These are phyloP conservation scores for Tetrahymena malaccensis DNA, from an alignment of 73 alveolate genomes.

Conservation along the genomic window DNA sequence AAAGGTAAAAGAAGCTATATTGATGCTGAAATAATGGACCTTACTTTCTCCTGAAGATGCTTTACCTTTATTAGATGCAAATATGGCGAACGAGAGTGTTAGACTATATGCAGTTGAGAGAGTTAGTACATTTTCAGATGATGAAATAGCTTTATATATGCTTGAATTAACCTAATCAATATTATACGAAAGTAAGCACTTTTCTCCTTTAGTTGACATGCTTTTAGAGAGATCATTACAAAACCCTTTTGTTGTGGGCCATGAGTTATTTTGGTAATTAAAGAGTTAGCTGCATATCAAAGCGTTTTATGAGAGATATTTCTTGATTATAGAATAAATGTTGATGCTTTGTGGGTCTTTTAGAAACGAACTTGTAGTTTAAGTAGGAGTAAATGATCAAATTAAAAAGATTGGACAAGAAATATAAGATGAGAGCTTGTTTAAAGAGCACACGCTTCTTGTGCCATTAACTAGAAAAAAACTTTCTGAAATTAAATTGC, in stretches of 20 bases:
- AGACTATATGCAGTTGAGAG: constrained; percentile 81
- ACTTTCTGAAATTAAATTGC: not conserved
- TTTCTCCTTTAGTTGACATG: constrained; percentile 88
- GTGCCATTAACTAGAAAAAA: not conserved
- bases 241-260: constrained; percentile 91
- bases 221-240: constrained; percentile 78
- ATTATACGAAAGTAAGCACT: constrained; percentile 86
- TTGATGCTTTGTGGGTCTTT: constrained; percentile 72
- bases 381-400: constrained; percentile 48
- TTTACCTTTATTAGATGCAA: constrained; percentile 62
- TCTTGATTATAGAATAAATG: constrained; percentile 61
- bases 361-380: constrained; percentile 53
- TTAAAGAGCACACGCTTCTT: not conserved
- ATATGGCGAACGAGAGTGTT: constrained; percentile 75
- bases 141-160: constrained; percentile 84
- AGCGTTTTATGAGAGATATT: constrained; percentile 71
- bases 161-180: constrained; percentile 83
- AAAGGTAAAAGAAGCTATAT: constrained; percentile 39
- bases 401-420: constrained; percentile 28
- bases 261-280: constrained; percentile 84
- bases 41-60: constrained; percentile 83
- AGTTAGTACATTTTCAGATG: constrained; percentile 83
- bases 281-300: constrained; percentile 58
- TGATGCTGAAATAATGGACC: constrained; percentile 62
- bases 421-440: constrained; percentile 3